Percentiles rank a stretch among this genome's conserved stretches.
These are phyloP conservation scores for Chlorophyllum brunneum DNA, from an alignment of 768 basidiomycete species.

Conservation along the genomic window DNA sequence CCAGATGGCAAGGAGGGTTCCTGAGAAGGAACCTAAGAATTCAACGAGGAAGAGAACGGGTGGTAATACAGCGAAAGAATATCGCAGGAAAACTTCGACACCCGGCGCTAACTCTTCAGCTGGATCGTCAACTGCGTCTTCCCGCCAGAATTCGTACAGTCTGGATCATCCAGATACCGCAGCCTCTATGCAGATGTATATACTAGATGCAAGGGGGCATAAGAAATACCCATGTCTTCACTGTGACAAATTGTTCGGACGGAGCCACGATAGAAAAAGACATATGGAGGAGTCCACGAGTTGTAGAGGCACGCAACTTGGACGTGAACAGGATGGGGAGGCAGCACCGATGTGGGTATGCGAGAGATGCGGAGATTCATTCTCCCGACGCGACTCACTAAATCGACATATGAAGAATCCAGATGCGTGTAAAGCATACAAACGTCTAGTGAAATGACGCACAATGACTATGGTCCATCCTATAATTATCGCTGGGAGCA, in stretches of 20 bases:
- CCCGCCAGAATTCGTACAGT: neutral
- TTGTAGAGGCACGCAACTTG: constrained; percentile 2
- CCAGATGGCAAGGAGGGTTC: neutral
- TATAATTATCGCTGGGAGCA: constrained; percentile 5
- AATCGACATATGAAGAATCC: constrained; percentile 10
- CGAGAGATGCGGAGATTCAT: constrained; percentile 5
- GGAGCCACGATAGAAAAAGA: constrained; percentile 7
- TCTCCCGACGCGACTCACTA: constrained; percentile 8
- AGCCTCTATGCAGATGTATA: neutral
- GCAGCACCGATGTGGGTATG: constrained; percentile 7
- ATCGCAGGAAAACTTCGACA: neutral
- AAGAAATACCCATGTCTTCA: constrained; percentile 8
- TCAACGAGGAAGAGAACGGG: neutral
- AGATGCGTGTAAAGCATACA: constrained; percentile 7
- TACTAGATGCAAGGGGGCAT: constrained; percentile 3
- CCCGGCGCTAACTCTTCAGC: neutral
- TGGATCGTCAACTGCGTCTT: neutral
- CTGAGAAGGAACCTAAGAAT: neutral
- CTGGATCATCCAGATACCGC: neutral
- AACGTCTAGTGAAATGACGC: neutral
- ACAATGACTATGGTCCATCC: no score
- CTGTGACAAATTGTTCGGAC: constrained; percentile 8
- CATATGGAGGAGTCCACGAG: constrained; percentile 12
- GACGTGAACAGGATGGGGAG: neutral
- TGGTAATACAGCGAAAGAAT: neutral